Evolutionary conservation across 352 stramenopile species (phyloP).

Genomic region (Elongisporangium anandrum): DNA sequence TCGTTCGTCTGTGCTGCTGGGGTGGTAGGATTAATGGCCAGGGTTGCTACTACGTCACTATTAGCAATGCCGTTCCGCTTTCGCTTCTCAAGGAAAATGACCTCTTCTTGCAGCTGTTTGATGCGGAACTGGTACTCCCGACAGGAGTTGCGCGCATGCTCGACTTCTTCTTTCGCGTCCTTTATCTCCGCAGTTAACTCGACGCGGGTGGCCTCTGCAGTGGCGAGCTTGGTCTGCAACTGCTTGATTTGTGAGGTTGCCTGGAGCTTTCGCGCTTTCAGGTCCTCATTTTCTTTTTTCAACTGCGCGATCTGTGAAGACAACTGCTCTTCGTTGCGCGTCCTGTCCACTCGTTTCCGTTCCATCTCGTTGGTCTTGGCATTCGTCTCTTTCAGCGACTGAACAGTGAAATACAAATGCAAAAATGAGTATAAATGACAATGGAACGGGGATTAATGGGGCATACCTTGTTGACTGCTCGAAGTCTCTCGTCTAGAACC

Average conservation of each 20-base stretch:
- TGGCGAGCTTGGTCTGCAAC: conserved; percentile 29
- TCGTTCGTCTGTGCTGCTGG: not conserved
- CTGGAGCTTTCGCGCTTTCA: conserved; percentile 36
- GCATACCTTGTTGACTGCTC: conserved; percentile 25
- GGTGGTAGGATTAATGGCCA: conserved; percentile 4
- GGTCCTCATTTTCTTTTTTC: conserved; percentile 52
- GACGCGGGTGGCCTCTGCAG: conserved; percentile 29
- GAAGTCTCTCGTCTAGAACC: conserved; percentile 39
- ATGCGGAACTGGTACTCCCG: conserved; percentile 59
- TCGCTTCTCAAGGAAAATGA: conserved; percentile 54
- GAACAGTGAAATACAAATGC: not conserved
- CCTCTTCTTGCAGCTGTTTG: conserved; percentile 68
- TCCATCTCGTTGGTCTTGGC: conserved; percentile 34
- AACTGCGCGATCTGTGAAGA: conserved; percentile 33
- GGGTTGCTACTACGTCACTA: not conserved
- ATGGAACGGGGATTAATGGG: no score
- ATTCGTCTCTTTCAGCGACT: conserved; percentile 42
- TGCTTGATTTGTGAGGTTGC: conserved; percentile 43
- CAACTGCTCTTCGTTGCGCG: conserved; percentile 30
- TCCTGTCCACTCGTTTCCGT: conserved; percentile 27
- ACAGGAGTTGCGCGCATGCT: conserved; percentile 39
- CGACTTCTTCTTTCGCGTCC: conserved; percentile 37
- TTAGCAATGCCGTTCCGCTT: conserved; percentile 9
- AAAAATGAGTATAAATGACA: not conserved
- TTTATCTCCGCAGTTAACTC: conserved; percentile 28